phyloP scores from a whole-genome alignment of 2,329 filamentous ascomycete genomes.

The Periconia digitata region DNA sequence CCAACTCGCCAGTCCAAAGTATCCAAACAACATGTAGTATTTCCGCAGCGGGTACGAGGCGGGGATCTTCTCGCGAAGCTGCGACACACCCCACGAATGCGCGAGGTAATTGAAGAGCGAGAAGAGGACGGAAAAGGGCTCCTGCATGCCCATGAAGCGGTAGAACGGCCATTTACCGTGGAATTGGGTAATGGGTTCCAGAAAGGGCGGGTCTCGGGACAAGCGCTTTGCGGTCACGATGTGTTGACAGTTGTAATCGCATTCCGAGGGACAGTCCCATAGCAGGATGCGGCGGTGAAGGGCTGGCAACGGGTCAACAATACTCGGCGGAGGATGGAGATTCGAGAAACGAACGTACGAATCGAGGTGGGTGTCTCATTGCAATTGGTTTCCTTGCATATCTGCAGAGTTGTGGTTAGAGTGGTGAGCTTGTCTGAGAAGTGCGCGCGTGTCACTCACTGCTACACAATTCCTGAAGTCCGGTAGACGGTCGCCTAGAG shows the following conservation, averaged over 20 bases:
- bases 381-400: conserved; percentile 82
- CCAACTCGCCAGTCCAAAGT: conserved; percentile 83
- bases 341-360: conserved; percentile 70
- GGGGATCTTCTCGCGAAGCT: conserved; percentile 71
- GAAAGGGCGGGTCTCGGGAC: conserved; percentile 63
- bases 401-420: conserved; percentile 53
- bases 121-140: conserved; percentile 91
- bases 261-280: conserved; percentile 92
- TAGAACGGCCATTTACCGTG: conserved; percentile 99
- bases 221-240: conserved; percentile 77
- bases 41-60: conserved; percentile 71
- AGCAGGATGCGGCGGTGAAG: conserved; percentile 81
- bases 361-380: conserved; percentile 63
- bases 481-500: conserved; percentile 78
- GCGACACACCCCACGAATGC: conserved; percentile 74
- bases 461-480: conserved; percentile 86
- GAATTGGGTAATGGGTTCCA: conserved; percentile 78
- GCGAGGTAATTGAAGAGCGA: conserved; percentile 88
- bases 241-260: conserved; percentile 97
- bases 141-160: conserved; percentile 88
- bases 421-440: conserved; percentile 13
- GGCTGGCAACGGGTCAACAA: conserved; percentile 54
- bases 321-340: no score
- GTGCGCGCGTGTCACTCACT: conserved; percentile 52
- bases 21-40: conserved; percentile 80